phyloP scores from a whole-genome alignment of 192 early-diverging fungal species.

The Podila verticillata region DNA sequence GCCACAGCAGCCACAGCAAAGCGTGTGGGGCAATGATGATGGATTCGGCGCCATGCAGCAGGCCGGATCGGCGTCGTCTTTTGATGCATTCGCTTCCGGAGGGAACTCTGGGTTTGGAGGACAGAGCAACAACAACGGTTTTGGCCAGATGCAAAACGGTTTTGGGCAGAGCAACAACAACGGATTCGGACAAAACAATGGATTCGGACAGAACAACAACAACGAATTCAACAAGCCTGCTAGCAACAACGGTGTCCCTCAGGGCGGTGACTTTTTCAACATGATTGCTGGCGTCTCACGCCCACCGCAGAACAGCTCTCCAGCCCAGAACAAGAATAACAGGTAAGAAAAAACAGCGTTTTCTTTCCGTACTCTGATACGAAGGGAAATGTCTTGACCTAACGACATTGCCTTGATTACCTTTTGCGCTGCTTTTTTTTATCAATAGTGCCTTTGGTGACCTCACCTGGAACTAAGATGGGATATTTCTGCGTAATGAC shows the following conservation, averaged over 20 bases:
- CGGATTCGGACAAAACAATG: background rate
- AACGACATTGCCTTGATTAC: background rate
- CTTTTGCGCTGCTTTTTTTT: background rate
- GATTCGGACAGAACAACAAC: background rate
- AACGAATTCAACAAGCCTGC: background rate
- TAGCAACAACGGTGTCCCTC: constrained; percentile 28
- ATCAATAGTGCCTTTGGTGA: constrained; percentile 34
- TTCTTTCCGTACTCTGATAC: background rate
- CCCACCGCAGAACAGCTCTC: constrained; percentile 17
- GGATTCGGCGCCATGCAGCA: constrained; percentile 47
- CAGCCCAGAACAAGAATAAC: constrained; percentile 38
- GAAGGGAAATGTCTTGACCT: background rate
- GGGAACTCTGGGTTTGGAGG: background rate
- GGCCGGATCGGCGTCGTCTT: constrained; percentile 18
- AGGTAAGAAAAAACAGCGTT: constrained; percentile 9
- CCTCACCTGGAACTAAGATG: constrained; percentile 40
- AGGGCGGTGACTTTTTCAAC: constrained; percentile 45
- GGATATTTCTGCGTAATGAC: background rate
- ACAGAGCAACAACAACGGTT: constrained; percentile 4
- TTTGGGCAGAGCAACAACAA: background rate
- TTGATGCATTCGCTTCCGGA: constrained; percentile 27
- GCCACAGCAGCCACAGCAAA: constrained; percentile 22
- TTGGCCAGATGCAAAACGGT: background rate
- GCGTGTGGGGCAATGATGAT: constrained; percentile 45
- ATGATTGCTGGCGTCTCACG: constrained; percentile 27